phyloP scores from a whole-genome alignment of 2,329 filamentous ascomycete genomes.

The Trichophyton benhamiae region DNA sequence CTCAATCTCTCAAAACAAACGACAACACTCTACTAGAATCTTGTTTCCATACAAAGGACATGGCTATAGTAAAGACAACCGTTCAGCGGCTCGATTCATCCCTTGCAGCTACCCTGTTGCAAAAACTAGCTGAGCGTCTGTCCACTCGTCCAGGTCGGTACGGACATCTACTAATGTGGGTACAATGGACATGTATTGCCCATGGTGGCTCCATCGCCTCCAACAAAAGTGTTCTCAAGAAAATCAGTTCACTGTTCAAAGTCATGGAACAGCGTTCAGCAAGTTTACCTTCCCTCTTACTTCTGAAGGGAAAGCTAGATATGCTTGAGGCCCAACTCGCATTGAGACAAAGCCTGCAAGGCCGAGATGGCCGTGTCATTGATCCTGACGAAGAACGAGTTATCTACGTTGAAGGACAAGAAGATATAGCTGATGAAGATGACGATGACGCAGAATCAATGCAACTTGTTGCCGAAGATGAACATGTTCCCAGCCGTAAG shows the following conservation, averaged over 20 bases:
- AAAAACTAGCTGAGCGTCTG: constrained; percentile 74
- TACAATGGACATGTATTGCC: constrained; percentile 85
- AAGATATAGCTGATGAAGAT: constrained; percentile 42
- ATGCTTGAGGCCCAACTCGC: constrained; percentile 86
- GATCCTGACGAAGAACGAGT: constrained; percentile 53
- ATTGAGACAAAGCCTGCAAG: constrained; percentile 58
- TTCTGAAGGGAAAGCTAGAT: constrained; percentile 89
- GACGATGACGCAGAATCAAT: constrained; percentile 17
- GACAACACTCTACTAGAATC: constrained; percentile 82
- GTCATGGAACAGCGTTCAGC: constrained; percentile 78
- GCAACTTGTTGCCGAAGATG: constrained; percentile 31
- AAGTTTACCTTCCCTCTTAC: constrained; percentile 67
- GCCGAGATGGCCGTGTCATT: constrained; percentile 42
- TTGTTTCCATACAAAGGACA: constrained; percentile 70
- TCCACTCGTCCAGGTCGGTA: constrained; percentile 79
- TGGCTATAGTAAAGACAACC: constrained; percentile 68
- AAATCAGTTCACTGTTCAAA: constrained; percentile 65
- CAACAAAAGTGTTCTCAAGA: constrained; percentile 69
- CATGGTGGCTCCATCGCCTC: constrained; percentile 85
- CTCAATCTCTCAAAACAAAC: constrained; percentile 85
- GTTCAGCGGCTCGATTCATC: constrained; percentile 81
- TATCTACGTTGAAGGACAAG: constrained; percentile 77
- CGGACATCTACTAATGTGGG: constrained; percentile 83
- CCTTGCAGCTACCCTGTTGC: constrained; percentile 65
- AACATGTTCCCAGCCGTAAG: constrained; percentile 41